Evolutionary conservation across 73 alveolate species (phyloP).

Genomic region (Tetrahymena thermophila): DNA sequence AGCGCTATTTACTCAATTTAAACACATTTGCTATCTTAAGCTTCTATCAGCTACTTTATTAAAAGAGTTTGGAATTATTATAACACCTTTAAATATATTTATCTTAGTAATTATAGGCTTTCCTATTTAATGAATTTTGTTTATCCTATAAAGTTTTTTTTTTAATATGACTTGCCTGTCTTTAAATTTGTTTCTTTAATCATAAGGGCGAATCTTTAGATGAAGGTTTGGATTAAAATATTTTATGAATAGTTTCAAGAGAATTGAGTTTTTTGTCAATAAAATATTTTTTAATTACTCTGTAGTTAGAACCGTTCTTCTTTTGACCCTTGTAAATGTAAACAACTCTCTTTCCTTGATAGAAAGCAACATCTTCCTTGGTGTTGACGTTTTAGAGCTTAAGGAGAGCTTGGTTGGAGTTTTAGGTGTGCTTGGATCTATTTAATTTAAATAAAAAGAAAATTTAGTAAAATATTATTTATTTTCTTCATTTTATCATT

Average conservation of each 20-base stretch:
- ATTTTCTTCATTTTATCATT: conserved; percentile 36
- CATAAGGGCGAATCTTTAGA: neutral
- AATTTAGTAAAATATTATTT: conserved; percentile 17
- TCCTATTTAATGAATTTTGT: neutral
- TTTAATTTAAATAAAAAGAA: conserved; percentile 30
- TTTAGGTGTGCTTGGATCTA: conserved; percentile 63
- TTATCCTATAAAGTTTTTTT: neutral
- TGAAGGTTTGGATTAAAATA: neutral
- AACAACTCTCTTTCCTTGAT: conserved; percentile 83
- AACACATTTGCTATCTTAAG: neutral
- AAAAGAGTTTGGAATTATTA: neutral
- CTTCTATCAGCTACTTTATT: neutral
- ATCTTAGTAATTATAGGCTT: neutral
- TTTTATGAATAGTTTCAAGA: neutral
- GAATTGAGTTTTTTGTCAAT: neutral
- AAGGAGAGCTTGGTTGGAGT: conserved; percentile 70
- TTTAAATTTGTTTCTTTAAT: neutral
- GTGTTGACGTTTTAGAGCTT: conserved; percentile 68
- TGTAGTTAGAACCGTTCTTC: conserved; percentile 63
- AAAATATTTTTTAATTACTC: conserved; percentile 31
- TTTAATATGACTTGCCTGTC: neutral
- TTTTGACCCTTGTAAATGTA: conserved; percentile 69
- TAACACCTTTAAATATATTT: neutral
- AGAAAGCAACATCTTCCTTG: conserved; percentile 64
- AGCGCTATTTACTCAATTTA: neutral